Evolutionary conservation across 768 basidiomycete genomes (phyloP).

Genomic region (Suillus luteus): DNA sequence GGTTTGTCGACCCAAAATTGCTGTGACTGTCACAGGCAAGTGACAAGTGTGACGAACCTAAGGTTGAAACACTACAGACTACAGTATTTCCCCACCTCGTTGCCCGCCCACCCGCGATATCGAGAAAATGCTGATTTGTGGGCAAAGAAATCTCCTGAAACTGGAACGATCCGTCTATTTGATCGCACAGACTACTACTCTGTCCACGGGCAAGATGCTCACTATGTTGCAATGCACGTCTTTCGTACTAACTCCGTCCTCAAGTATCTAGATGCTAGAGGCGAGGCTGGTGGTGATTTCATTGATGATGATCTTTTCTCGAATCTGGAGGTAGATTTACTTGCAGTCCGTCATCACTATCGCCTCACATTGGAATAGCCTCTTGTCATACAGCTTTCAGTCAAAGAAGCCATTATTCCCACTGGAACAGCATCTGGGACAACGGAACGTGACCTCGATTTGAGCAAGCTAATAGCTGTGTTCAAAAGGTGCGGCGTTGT

Average conservation of each 20-base stretch:
- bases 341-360: neutral
- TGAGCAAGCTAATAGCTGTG: slow-evolving; percentile 83
- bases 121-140: too few species aligned
- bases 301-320: slow-evolving; percentile 95
- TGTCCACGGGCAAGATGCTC: slow-evolving; percentile 87
- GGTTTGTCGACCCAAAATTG: too few species aligned
- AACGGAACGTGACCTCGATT: slow-evolving; percentile 83
- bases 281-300: slow-evolving; percentile 53
- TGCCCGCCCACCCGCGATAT: too few species aligned
- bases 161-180: slow-evolving; percentile 65
- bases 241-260: slow-evolving; percentile 90
- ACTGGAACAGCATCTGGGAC: slow-evolving; percentile 70
- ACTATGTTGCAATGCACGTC: slow-evolving; percentile 79
- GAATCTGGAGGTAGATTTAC: slow-evolving; percentile 78
- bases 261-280: slow-evolving; percentile 80
- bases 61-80: too few species aligned
- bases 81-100: too few species aligned
- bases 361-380: slow-evolving; percentile 52
- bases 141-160: slow-evolving; percentile 71
- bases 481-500: slow-evolving; percentile 91
- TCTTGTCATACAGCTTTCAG: slow-evolving; percentile 91
- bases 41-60: too few species aligned
- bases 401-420: slow-evolving; percentile 92
- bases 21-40: too few species aligned
- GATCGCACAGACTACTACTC: slow-evolving; percentile 83